These are phyloP conservation scores for Penicillium ucsense DNA, from an alignment of 495 filamentous ascomycete species.

Conservation along the genomic window DNA sequence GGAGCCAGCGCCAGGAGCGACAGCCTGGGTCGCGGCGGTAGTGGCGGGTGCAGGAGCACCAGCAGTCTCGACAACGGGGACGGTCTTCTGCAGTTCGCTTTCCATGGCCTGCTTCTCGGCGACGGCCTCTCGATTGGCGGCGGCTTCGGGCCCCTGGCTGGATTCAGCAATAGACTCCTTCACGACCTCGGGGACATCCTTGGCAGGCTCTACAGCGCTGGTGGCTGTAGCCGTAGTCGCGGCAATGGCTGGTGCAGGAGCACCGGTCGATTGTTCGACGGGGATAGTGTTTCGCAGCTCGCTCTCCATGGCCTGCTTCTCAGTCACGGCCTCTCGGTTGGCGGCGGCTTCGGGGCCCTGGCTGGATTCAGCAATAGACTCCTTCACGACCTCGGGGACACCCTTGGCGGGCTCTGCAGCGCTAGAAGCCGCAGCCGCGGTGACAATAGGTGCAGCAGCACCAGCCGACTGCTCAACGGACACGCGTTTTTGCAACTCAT, in stretches of 20 bases:
- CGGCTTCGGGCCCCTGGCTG: constrained; percentile 59
- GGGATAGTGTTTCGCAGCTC: constrained; percentile 52
- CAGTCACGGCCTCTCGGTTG: constrained; percentile 55
- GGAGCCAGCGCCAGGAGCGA: constrained; percentile 23
- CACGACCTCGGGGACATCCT: constrained; percentile 59
- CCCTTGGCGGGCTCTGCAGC: constrained; percentile 31
- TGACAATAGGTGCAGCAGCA: constrained; percentile 42
- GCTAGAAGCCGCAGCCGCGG: constrained; percentile 35
- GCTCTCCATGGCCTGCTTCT: constrained; percentile 68
- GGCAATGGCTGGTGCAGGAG: constrained; percentile 16
- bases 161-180: constrained; percentile 62
- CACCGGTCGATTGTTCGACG: constrained; percentile 37
- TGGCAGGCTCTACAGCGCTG: constrained; percentile 28
- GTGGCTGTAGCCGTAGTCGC: constrained; percentile 2
- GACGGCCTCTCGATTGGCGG: constrained; percentile 56
- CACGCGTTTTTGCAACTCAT: constrained; percentile 52
- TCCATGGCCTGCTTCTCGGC: constrained; percentile 72
- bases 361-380: constrained; percentile 57
- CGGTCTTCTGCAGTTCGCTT: constrained; percentile 51
- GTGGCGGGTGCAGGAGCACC: constrained; percentile 44
- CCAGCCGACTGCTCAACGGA: constrained; percentile 37
- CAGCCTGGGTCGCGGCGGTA: constrained; percentile 32
- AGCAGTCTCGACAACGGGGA: constrained; percentile 35
- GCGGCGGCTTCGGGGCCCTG: constrained; percentile 60
- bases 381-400: constrained; percentile 64